Percentiles rank a stretch among this genome's conserved stretches.
Evolutionary conservation across 129 eudicot species (phyloP).

Genomic region (Mikania micrantha): DNA sequence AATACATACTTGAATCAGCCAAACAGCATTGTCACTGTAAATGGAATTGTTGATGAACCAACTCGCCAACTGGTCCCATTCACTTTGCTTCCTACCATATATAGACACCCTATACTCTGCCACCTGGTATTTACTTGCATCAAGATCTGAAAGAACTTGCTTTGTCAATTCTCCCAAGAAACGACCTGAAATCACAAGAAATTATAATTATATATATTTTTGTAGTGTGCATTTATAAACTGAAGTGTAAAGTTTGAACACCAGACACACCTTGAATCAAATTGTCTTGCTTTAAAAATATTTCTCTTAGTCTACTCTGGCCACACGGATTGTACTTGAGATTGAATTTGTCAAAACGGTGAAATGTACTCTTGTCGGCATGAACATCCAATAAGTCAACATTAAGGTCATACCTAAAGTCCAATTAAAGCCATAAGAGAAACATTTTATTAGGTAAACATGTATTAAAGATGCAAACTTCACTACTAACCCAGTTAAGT

Average conservation of each 20-base stretch:
- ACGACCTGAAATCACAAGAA: constrained; percentile 39
- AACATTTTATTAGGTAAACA: background rate
- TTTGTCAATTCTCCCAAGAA: constrained; percentile 65
- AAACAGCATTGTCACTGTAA: constrained; percentile 65
- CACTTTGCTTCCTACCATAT: constrained; percentile 81
- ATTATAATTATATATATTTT: background rate
- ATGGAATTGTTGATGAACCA: constrained; percentile 66
- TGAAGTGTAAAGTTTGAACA: background rate
- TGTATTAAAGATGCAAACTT: background rate
- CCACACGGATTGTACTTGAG: constrained; percentile 84
- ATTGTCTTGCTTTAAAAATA: constrained; percentile 70
- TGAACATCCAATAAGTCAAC: constrained; percentile 75
- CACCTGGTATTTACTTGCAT: constrained; percentile 78
- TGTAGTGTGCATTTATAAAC: background rate
- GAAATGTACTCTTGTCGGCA: constrained; percentile 74
- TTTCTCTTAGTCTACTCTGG: constrained; percentile 72
- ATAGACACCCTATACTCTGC: constrained; percentile 68
- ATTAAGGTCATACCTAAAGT: constrained; percentile 57
- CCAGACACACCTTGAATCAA: constrained; percentile 53
- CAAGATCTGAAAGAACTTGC: constrained; percentile 61
- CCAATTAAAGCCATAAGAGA: background rate
- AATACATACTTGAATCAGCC: constrained; percentile 60
- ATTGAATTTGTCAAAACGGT: constrained; percentile 70
- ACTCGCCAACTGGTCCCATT: constrained; percentile 73
- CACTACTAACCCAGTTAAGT: constrained; percentile 52